Base-by-base conservation (phyloP, 768 basidiomycete genomes). In the Cyclocybe aegerita region DNA sequence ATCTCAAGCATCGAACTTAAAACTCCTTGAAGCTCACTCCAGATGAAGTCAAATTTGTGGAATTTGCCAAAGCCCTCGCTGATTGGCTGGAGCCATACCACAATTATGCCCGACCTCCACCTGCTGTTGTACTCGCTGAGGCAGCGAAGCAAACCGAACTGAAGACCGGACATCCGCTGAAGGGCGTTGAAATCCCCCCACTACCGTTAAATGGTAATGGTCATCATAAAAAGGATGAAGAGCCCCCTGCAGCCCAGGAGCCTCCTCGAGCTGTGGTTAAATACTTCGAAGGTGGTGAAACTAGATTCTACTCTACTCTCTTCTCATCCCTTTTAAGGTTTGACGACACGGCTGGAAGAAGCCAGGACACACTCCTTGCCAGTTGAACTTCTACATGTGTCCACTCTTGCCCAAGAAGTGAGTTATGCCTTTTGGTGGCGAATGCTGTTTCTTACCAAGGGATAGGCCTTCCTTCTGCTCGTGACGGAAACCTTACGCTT, bases 11-110 rank as follows among this genome's bases (percentile, higher is more conserved):
- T 55, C 41, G 46, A 23, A 52, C 10, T 35, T 35, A 40, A 23
- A 32, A 1, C 42, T 55, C 35, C 35, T 31, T 44, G 14, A 48
- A 92, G 89, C 70, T 93, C 32, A 89, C 90, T 7, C 50, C 64
- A 2, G 84, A 88, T 42, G 90, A 93, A 58, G 60, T 64, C 12
- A 63, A 67, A 32, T 73, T 90, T 36, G 68, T 83, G 39, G 72
- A 84, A 17, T 91, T 81, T 66, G 78, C 81, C 9, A 73, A 70
- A 33, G 78, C 81, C 11, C 68, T 91, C 40, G 80, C 85, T 30
- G 77, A 83, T 45, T 93, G 90, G 90, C 73, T 93, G 11, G 86
- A 82, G 52, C 86, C 86, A 6, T 83, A 88, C 63, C 89, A 93
- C 55, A 76, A 88, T 50, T 70, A 88, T 58, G 73, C 81, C 32